Evolutionary conservation across 1,139 yeast species (phyloP).

Genomic region (Yamadazyma kanchanaburiensis): DNA sequence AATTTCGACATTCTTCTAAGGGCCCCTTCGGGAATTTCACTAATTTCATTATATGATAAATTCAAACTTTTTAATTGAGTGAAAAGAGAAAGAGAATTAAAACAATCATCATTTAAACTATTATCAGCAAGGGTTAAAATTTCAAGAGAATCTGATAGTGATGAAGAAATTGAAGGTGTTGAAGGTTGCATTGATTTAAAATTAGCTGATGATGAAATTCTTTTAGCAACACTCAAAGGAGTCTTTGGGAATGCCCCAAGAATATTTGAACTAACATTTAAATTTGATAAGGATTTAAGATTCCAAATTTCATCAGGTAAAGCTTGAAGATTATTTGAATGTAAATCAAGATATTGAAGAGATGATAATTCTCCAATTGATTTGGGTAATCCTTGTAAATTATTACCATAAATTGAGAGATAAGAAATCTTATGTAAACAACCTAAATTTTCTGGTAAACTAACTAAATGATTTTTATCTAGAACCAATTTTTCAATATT

Average conservation of each 20-base stretch:
- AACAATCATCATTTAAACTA: conserved; percentile 73
- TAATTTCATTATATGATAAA: conserved; percentile 76
- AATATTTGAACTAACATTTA: conserved; percentile 81
- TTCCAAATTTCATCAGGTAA: conserved; percentile 72
- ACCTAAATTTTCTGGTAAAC: conserved; percentile 70
- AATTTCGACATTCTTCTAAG: conserved; percentile 55
- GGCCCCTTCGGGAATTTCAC: conserved; percentile 78
- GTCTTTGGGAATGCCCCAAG: conserved; percentile 66
- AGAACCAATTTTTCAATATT: conserved; percentile 71
- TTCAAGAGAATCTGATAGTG: conserved; percentile 52
- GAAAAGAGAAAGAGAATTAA: conserved; percentile 64
- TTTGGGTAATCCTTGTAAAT: conserved; percentile 68
- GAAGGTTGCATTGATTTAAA: conserved; percentile 10
- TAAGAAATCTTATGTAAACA: conserved; percentile 55
- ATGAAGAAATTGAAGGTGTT: conserved; percentile 12
- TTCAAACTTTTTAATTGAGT: conserved; percentile 63
- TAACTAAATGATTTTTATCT: conserved; percentile 80
- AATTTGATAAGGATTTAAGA: conserved; percentile 50
- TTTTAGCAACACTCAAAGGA: conserved; percentile 34
- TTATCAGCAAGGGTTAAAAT: conserved; percentile 76
- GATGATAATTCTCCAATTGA: conserved; percentile 59
- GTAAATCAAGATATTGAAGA: conserved; percentile 73
- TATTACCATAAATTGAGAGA: conserved; percentile 72
- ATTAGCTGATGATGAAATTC: conserved; percentile 32
- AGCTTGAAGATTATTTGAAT: conserved; percentile 74